Conservation (phyloP, 2,329 filamentous ascomycete species). For the Cladosporium oxysporum region DNA sequence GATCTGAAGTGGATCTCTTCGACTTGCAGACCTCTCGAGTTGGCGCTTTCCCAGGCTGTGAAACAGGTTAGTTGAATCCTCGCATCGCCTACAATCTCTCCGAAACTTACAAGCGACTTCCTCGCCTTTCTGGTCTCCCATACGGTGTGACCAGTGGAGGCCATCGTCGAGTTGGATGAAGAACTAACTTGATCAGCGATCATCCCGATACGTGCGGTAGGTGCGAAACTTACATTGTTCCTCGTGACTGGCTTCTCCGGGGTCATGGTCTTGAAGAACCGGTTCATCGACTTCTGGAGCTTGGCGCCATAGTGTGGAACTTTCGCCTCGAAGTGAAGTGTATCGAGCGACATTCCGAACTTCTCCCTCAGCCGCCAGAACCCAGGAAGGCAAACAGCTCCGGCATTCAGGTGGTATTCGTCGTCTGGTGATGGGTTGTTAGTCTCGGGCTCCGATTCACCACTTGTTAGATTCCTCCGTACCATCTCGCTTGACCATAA, state of each 20-base stretch:
- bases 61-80: too few relatives aligned
- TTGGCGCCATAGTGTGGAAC: constrained; percentile 15
- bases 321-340: constrained; percentile 16
- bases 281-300: constrained; percentile 18
- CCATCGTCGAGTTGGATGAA: constrained; percentile 17
- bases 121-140: constrained; percentile 14
- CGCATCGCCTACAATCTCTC: too few relatives aligned
- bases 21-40: constrained; percentile 8
- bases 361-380: constrained; percentile 21
- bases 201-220: too few relatives aligned
- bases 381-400: constrained; percentile 11
- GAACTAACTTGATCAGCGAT: background rate
- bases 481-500: constrained; percentile 18
- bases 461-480: background rate
- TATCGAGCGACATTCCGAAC: constrained; percentile 17
- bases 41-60: constrained; percentile 11
- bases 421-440: background rate
- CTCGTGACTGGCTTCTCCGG: constrained; percentile 16
- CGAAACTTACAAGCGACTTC: constrained; percentile 6
- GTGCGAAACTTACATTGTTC: background rate
- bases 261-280: constrained; percentile 17
- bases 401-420: constrained; percentile 14
- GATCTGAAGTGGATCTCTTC: constrained; percentile 17
- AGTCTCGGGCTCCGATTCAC: background rate
- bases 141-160: constrained; percentile 17